These are phyloP conservation scores for Cutaneotrichosporon spelunceum DNA, from an alignment of 1,284 basidiomycete genomes.

Conservation along the genomic window DNA sequence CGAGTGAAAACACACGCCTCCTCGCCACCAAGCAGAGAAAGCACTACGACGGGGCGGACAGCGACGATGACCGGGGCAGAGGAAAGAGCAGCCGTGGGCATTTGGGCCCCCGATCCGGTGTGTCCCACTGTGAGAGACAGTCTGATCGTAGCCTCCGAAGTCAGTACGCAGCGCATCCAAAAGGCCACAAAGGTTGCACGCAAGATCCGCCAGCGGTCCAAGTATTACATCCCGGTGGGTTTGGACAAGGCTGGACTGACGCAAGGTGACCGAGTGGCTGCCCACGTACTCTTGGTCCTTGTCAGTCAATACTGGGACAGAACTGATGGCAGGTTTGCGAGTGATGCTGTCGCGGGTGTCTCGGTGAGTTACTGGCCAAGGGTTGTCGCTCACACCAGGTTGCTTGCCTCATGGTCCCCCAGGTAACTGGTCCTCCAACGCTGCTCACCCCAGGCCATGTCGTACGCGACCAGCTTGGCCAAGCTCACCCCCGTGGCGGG, in stretches of 20 bases:
- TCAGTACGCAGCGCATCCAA: constrained; percentile 6
- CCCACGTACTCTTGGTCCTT: constrained; percentile 71
- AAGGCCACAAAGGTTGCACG: constrained; percentile 25
- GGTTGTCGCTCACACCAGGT: constrained; percentile 47
- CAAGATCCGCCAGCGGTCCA: constrained; percentile 48
- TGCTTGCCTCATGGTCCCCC: constrained; percentile 84
- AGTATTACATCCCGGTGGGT: constrained; percentile 49
- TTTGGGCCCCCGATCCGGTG: background rate
- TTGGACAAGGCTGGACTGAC: background rate
- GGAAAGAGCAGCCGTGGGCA: background rate
- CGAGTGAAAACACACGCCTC: constrained; percentile 1
- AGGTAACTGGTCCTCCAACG: constrained; percentile 53
- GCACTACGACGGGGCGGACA: constrained; percentile 1
- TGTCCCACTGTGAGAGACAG: background rate
- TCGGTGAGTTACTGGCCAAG: constrained; percentile 54
- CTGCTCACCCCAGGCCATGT: constrained; percentile 59
- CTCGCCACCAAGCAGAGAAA: background rate
- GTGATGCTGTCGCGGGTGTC: constrained; percentile 77
- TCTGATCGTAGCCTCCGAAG: constrained; percentile 3
- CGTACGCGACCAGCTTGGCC: constrained; percentile 82
- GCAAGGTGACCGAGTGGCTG: constrained; percentile 63
- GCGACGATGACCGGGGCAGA: background rate
- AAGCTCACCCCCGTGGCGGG: constrained; percentile 76
- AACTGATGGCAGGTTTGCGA: constrained; percentile 60
- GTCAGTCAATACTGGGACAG: constrained; percentile 54